Evolutionary conservation across 2,329 filamentous ascomycete species (phyloP), one percentile per base, ranked within the genome.

Genomic region (Ophiostoma quercus): DNA sequence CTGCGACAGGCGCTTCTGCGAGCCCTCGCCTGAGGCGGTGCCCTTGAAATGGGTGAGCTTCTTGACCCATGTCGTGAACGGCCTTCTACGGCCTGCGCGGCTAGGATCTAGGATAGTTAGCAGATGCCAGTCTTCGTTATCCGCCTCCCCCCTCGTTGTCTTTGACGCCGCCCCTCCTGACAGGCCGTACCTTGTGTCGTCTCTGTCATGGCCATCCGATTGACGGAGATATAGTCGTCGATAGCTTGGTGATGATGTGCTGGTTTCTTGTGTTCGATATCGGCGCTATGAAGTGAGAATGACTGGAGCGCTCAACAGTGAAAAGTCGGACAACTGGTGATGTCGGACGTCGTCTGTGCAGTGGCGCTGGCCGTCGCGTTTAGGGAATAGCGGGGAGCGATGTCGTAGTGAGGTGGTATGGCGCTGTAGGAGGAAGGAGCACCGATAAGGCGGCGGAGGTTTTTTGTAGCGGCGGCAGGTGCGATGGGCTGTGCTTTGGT

Each of bases 51-150:
- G 94, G 72, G 93, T 89, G 70, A 98, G 87, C 77, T 94, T 94
- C 84, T 94, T 96, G 83, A 99, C 92, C 91, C 94, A 96, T 74
- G 89, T 92, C 66, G 94, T 87, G 78, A 98, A 98, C 32, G 94
- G 94, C 73, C 92, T 88, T 75, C 93, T 90, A 74, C 92, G 90
- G 75, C 86, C 86, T 76, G 80, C 74, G 74, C 85, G 81, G 74
- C 82, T 82, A 74, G 88, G 84, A 79, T 93, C 90, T 93, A 66
- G 68, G 71, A 72, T 29, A 41, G 37, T 66, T 66, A 66, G 39
- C 25, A 8, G 16, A 19, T 25, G 57, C 19, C 57, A 11, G 5
- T 7, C 32, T 16, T 16, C 5, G 16, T 16, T 47, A 16, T 29
- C 19, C 5, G 43, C 19, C 43, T 19, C 34, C 29, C 1, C 6